Base-by-base conservation (phyloP, 2,329 filamentous ascomycete genomes). In the Colletotrichum cordylinicola region DNA sequence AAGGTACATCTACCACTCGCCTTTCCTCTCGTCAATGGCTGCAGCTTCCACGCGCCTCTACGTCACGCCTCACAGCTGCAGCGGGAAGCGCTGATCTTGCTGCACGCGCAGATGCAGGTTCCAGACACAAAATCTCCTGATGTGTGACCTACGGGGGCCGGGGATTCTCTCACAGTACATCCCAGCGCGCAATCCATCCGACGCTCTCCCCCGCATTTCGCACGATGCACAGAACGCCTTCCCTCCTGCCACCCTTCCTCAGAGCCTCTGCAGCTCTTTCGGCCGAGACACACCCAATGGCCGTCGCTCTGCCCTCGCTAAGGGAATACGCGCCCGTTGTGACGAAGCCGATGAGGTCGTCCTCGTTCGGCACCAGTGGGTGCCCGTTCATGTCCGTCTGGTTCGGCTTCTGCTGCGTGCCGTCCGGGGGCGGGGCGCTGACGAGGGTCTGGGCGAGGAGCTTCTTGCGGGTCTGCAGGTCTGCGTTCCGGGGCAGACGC, bases 271-370 rank as follows among this genome's bases (percentile, higher is more conserved):
- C 74, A 2, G 94, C 88, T 82, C 89, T 93, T 7, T 87, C 87
- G 1, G 93, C 86, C 16, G 91, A 87, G 31, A 98, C 82, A 66
- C 91, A 93, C 0, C 94, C 97, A 75, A 98, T 88, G 1, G 93
- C 96, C 18, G 92, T 92, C 1, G 94, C 94, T 78, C 90, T 91
- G 0, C 96, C 97, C 78, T 94, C 91, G 3, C 91, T 91, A 3
- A 98, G 89, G 80, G 94, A 96, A 82, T 94, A 98, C 67, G 94
- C 93, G 0, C 96, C 97, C 2, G 94, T 94, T 3, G 96, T 98
- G 29, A 98, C 93, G 82, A 98, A 99, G 0, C 97, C 97, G 67
- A 98, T 91, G 15, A 98, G 88, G 82, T 98, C 94, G 27, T 90
- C 88, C 77, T 92, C 92, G 12, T 89, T 88, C 0, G 96, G 96